A percentile compares a stretch with the other conserved stretches of the same genome.
phyloP scores from a whole-genome alignment of 176 grass and related monocot species.

The Oryza rufipogon region DNA sequence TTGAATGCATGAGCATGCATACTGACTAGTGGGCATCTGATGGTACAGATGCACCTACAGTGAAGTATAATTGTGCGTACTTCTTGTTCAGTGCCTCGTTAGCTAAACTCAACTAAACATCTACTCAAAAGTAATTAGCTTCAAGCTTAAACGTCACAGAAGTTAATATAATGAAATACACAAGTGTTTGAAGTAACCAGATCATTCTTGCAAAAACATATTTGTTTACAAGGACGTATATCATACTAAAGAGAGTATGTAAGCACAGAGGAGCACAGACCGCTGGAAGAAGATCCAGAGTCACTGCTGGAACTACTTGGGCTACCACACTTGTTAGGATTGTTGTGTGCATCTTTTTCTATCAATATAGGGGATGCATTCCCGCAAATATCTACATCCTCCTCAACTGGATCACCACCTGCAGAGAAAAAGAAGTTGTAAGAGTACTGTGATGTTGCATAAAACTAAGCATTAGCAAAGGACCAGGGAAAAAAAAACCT shows the following conservation, averaged over 20 bases:
- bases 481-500: conserved; percentile 56
- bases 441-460: background rate
- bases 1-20: background rate
- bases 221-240: conserved; percentile 24
- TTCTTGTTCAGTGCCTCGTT: background rate
- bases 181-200: conserved; percentile 8
- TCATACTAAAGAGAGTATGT: background rate
- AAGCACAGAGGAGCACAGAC: conserved; percentile 59
- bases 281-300: conserved; percentile 83
- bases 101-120: background rate
- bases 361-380: conserved; percentile 83
- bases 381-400: conserved; percentile 95
- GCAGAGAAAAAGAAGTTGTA: conserved; percentile 18
- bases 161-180: background rate
- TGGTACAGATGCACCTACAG: background rate
- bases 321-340: conserved; percentile 57
- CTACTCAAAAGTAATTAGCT: background rate
- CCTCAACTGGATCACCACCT: conserved; percentile 65
- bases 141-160: background rate
- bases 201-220: background rate
- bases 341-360: conserved; percentile 67
- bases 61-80: background rate
- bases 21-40: background rate
- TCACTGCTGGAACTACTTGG: conserved; percentile 80
- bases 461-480: conserved; percentile 25